Conservation (phyloP, 2,329 filamentous ascomycete species). For the Diplodia sapinea region DNA sequence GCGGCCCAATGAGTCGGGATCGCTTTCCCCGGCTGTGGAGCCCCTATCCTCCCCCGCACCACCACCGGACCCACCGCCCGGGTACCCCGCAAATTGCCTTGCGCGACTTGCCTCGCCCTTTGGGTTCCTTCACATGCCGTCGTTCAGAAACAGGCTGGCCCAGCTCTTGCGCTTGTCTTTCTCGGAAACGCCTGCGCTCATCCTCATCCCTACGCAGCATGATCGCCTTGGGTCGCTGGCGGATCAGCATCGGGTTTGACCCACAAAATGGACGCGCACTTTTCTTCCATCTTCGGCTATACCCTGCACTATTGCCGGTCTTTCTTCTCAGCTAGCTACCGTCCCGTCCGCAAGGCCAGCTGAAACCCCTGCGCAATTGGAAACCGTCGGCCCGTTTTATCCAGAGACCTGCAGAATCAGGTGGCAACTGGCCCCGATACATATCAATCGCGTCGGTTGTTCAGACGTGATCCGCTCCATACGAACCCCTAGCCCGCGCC, state of each 20-base stretch:
- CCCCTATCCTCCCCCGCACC: constrained; percentile 18
- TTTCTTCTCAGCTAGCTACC: not conserved
- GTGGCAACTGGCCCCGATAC: not conserved
- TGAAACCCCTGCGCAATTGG: constrained; percentile 5
- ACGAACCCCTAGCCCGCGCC: constrained; percentile 8
- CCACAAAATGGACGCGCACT: not conserved
- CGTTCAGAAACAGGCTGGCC: no score
- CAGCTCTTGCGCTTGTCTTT: not conserved
- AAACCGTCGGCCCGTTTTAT: constrained; percentile 1
- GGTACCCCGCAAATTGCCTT: constrained; percentile 22
- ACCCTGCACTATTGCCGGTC: not conserved
- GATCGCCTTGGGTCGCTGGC: not conserved
- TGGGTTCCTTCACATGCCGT: not conserved
- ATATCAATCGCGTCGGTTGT: not conserved
- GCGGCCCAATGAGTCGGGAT: constrained; percentile 13
- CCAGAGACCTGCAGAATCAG: not conserved
- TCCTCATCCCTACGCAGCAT: not conserved
- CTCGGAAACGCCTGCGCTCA: not conserved
- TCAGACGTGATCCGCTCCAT: constrained; percentile 8
- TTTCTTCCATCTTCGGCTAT: not conserved
- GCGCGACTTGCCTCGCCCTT: constrained; percentile 1
- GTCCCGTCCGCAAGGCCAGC: not conserved
- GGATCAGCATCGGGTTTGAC: not conserved
- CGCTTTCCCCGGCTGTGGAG: constrained; percentile 9
- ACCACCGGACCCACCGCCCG: constrained; percentile 8